Evolutionary conservation across 495 filamentous ascomycete species (phyloP).

Genomic region (Aspergillus incahuasiensis): DNA sequence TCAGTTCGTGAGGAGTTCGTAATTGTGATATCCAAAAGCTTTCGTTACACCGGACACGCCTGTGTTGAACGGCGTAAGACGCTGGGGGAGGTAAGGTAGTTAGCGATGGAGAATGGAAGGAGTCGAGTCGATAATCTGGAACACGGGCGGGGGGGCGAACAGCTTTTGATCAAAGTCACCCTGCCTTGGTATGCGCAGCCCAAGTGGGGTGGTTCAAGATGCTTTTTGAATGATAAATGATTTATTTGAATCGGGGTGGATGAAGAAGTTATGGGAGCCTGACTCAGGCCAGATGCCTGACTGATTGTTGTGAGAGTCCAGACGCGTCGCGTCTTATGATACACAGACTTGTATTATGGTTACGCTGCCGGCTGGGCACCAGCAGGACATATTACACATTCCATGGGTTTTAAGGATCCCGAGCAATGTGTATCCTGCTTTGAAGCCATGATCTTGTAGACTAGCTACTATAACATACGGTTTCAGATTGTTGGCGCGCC

Average conservation of each 20-base stretch:
- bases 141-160: constrained; percentile 4
- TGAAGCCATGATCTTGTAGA: no score
- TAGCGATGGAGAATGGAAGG: constrained; percentile 13
- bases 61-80: no score
- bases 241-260: constrained; percentile 24
- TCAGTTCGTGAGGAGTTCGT: no score
- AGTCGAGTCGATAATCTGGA: constrained; percentile 16
- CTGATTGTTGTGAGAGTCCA: constrained; percentile 11
- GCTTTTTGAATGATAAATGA: constrained; percentile 18
- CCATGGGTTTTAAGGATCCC: no score
- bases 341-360: constrained; percentile 27
- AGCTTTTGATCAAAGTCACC: constrained; percentile 19
- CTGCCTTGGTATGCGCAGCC: constrained; percentile 15
- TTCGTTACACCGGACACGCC: background rate
- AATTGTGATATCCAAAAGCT: constrained; percentile 22
- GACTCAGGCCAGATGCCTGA: background rate
- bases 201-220: constrained; percentile 18
- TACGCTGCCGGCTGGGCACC: constrained; percentile 25
- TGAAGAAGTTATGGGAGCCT: constrained; percentile 13
- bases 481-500: no score
- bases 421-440: no score
- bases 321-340: constrained; percentile 7
- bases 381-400: no score
- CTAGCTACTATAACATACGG: no score
- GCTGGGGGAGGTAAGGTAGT: background rate